Percentiles rank a stretch among this genome's conserved stretches.
Conservation (phyloP, 75 land plant species). For the Pinus albicaulis region DNA sequence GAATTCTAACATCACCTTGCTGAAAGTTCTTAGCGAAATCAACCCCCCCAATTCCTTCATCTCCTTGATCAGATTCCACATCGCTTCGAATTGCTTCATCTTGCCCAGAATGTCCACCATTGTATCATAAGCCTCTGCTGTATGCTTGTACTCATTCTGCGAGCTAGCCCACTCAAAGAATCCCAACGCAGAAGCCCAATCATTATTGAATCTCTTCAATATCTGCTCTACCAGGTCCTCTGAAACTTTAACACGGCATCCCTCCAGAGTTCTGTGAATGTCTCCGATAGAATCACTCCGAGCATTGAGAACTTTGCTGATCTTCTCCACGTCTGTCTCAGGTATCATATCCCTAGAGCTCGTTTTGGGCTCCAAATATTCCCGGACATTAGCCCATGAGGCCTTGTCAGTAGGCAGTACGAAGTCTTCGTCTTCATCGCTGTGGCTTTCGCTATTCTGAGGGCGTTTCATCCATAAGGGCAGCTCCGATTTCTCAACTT, state of each 20-base stretch:
- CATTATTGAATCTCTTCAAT: constrained; percentile 46
- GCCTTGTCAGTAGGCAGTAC: not conserved
- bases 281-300: constrained; percentile 13
- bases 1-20: constrained; percentile 17
- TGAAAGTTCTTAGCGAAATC: constrained; percentile 41
- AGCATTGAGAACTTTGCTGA: constrained; percentile 18
- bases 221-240: constrained; percentile 26
- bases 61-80: constrained; percentile 54
- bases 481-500: not conserved
- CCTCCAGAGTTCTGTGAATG: constrained; percentile 15
- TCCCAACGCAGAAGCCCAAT: constrained; percentile 58
- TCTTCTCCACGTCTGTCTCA: constrained; percentile 14
- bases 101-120: constrained; percentile 74
- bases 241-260: constrained; percentile 20
- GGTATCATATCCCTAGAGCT: not conserved
- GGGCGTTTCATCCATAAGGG: not conserved
- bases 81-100: constrained; percentile 31
- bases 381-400: not conserved
- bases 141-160: constrained; percentile 23
- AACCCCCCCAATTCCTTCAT: constrained; percentile 32
- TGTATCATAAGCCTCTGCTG: constrained; percentile 28
- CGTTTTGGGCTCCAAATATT: not conserved
- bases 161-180: constrained; percentile 57
- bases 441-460: not conserved
- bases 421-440: not conserved